A percentile compares a stretch with the other conserved stretches of the same genome.
Conservation (phyloP, 2,329 filamentous ascomycete genomes). For the Didymella glomerata region DNA sequence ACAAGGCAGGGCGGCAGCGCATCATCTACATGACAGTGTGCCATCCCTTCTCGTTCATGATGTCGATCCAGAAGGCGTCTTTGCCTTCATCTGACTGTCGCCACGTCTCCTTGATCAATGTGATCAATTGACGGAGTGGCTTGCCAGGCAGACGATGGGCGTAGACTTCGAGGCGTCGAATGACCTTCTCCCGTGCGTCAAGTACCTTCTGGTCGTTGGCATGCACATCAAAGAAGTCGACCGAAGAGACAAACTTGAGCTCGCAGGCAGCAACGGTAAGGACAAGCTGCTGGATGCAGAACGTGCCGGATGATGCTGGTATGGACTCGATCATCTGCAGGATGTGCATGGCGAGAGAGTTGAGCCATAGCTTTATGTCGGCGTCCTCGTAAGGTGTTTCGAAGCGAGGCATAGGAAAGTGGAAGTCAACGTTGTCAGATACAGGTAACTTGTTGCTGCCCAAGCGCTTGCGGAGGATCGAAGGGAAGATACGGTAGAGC, state of each 20-base stretch:
- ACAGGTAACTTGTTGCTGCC: conserved; percentile 37
- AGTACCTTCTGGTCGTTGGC: conserved; percentile 57
- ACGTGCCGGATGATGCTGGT: conserved; percentile 62
- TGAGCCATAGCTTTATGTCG: conserved; percentile 56
- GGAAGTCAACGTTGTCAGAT: conserved; percentile 38
- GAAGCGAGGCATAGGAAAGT: conserved; percentile 46
- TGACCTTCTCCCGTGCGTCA: conserved; percentile 58
- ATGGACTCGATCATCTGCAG: conserved; percentile 60
- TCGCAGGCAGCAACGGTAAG: conserved; percentile 62
- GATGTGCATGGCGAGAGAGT: conserved; percentile 61
- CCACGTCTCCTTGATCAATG: conserved; percentile 64
- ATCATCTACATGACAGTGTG: conserved; percentile 62
- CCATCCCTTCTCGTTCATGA: conserved; percentile 66
- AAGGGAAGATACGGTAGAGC: conserved; percentile 64
- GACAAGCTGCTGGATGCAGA: conserved; percentile 63
- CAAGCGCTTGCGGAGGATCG: conserved; percentile 58
- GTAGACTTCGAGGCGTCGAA: conserved; percentile 58
- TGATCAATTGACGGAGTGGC: conserved; percentile 59
- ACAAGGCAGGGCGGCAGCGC: background rate
- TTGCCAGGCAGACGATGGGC: conserved; percentile 60
- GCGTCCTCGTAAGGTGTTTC: conserved; percentile 45
- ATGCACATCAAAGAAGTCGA: conserved; percentile 49
- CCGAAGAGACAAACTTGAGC: conserved; percentile 55
- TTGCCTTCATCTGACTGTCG: conserved; percentile 59
- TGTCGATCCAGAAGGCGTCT: conserved; percentile 64